Evolutionary conservation across 2,329 filamentous ascomycete species (phyloP).

Genomic region (Sporothrix globosa): DNA sequence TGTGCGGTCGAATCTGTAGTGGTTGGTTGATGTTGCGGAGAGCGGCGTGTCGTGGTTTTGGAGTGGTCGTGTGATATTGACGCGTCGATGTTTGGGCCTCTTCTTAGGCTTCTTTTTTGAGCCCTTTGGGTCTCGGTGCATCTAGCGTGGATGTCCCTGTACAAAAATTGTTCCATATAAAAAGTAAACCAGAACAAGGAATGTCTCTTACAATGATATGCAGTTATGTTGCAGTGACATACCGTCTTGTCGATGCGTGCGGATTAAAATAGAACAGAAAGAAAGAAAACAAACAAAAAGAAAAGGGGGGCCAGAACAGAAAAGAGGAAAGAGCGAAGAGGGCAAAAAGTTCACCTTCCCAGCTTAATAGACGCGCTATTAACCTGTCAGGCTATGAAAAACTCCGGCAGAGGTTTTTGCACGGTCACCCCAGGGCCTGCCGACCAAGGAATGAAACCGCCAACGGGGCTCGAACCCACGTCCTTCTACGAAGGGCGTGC

Average conservation of each 20-base stretch:
- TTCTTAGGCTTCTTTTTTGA: not conserved
- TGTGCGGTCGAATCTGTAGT: not conserved
- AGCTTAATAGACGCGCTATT: too few relatives aligned
- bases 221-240: not conserved
- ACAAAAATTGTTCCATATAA: slow-evolving; percentile 2
- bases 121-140: not conserved
- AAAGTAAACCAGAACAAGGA: not conserved
- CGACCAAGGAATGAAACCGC: too few relatives aligned
- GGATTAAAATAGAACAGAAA: too few relatives aligned
- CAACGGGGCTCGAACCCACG: not conserved
- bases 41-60: too few relatives aligned
- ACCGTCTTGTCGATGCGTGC: not conserved
- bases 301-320: not conserved
- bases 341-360: slow-evolving; percentile 4
- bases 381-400: slow-evolving; percentile 3
- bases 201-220: not conserved
- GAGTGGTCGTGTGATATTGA: not conserved
- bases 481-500: not conserved
- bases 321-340: not conserved
- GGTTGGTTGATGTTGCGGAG: not conserved
- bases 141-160: not conserved
- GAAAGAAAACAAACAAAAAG: not conserved
- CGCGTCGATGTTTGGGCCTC: not conserved
- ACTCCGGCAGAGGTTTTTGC: slow-evolving; percentile 5
- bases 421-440: not conserved